Evolutionary conservation across 345 rosid genomes (phyloP).

Genomic region (Euphorbia tirucalli): DNA sequence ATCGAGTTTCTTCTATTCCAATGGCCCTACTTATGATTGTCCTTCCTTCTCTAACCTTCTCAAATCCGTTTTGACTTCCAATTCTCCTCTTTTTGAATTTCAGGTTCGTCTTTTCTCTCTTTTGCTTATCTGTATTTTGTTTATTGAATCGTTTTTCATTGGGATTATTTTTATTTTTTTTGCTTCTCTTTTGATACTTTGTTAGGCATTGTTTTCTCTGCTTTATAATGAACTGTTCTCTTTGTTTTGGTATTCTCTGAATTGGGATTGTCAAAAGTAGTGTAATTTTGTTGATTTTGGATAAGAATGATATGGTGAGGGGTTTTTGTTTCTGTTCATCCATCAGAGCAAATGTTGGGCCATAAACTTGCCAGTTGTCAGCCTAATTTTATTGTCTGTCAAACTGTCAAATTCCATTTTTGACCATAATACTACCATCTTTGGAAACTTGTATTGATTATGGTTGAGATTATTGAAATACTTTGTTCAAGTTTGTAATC

Average conservation of each 20-base stretch:
- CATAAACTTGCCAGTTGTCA: background rate
- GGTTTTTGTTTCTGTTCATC: too few relatives aligned
- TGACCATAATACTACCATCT: background rate
- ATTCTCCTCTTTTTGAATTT: slow-evolving; percentile 5
- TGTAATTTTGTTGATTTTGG: background rate
- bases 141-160: background rate
- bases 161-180: background rate
- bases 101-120: background rate
- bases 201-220: background rate
- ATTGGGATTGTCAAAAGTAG: background rate
- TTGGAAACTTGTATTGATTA: background rate
- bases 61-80: slow-evolving; percentile 4
- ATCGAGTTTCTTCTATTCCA: background rate
- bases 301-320: background rate
- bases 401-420: background rate
- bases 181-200: too few relatives aligned
- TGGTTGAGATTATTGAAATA: background rate
- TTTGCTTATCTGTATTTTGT: background rate
- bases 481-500: too few relatives aligned
- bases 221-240: too few relatives aligned
- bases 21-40: background rate
- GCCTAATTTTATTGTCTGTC: background rate
- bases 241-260: too few relatives aligned
- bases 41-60: slow-evolving; percentile 18
- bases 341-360: background rate